Evolutionary conservation across 345 rosid genomes (phyloP), one percentile per base, ranked within the genome.

Genomic region (Linum tenue): DNA sequence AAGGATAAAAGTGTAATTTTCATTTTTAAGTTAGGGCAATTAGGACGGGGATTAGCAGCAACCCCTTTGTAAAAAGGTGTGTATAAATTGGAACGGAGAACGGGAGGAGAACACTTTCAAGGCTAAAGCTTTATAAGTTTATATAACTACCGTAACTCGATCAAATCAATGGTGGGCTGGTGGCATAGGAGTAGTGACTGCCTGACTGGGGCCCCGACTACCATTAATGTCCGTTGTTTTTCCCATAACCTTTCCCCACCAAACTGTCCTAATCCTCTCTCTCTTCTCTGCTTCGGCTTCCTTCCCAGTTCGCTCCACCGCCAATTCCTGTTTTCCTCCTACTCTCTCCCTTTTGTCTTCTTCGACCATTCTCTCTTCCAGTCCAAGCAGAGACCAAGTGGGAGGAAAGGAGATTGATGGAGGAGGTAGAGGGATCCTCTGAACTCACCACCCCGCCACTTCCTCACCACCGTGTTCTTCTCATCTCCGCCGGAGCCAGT

Each of bases 401-500:
- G 31, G 31, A 22, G 31, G 31, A 22, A 22, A 22, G 9, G 14
- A n/a, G 42, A 63, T 53, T 60, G 9, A 87, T 84, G 94, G 83
- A 81, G 37, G 82, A 79, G 31, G 31, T 22, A 43, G 79, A 83
- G 60, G 64, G 69, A 75, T 60, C 39, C 17, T 61, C 59, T 68
- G 10, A 40, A 39, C 55, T 63, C 10, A 67, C 61, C 86, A 86
- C 55, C 78, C 77, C 64, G 69, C 70, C 14, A 69, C 72, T 78
- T 82, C 90, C 0, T 64, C 75, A 48, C 67, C 90, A 80, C 72
- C 84, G 67, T 9, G 84, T 92, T 76, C 79, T 88, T 71, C 81
- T 92, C 67, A 77, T 90, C 75, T 92, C 99, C 59, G 96, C 99
- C 51, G 99, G 99, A 50, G 99, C 99, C 67, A 88, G 90, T 71